A percentile compares a stretch with the other conserved stretches of the same genome.
phyloP scores from a whole-genome alignment of 2,329 filamentous ascomycete genomes.

The Sordariomycetes sp. region DNA sequence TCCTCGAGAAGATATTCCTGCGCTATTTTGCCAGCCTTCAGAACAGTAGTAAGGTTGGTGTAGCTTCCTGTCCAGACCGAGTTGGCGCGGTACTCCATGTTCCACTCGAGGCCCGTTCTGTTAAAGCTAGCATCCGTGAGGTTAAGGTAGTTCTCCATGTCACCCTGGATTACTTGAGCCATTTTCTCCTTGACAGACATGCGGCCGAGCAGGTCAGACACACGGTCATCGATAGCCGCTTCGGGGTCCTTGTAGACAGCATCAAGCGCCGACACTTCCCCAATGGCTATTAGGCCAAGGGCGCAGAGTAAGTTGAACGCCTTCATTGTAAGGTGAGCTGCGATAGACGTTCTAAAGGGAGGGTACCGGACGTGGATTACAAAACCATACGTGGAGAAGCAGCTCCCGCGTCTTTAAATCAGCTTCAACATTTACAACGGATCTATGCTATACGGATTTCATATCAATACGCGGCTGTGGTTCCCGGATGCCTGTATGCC shows the following conservation, averaged over 20 bases:
- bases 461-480: too few relatives aligned
- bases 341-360: background rate
- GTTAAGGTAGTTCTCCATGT: constrained; percentile 65
- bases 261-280: constrained; percentile 14
- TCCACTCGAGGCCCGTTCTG: constrained; percentile 53
- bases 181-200: constrained; percentile 71
- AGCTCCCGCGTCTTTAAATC: background rate
- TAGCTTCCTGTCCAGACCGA: constrained; percentile 64
- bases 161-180: constrained; percentile 58
- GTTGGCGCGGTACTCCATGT: constrained; percentile 55
- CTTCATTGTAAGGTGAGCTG: constrained; percentile 16
- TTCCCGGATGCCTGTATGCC: too few relatives aligned
- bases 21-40: constrained; percentile 49
- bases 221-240: constrained; percentile 51
- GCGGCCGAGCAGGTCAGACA: constrained; percentile 55
- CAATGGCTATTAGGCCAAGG: constrained; percentile 13
- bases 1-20: constrained; percentile 57
- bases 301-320: constrained; percentile 12
- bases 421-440: too few relatives aligned
- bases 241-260: constrained; percentile 53
- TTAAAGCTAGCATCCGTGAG: constrained; percentile 56
- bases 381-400: background rate
- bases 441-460: too few relatives aligned
- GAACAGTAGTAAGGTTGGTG: constrained; percentile 51
- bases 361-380: background rate